A percentile compares a stretch with the other conserved stretches of the same genome.
phyloP scores from a whole-genome alignment of 768 basidiomycete genomes.

The Scleroderma citrinum region DNA sequence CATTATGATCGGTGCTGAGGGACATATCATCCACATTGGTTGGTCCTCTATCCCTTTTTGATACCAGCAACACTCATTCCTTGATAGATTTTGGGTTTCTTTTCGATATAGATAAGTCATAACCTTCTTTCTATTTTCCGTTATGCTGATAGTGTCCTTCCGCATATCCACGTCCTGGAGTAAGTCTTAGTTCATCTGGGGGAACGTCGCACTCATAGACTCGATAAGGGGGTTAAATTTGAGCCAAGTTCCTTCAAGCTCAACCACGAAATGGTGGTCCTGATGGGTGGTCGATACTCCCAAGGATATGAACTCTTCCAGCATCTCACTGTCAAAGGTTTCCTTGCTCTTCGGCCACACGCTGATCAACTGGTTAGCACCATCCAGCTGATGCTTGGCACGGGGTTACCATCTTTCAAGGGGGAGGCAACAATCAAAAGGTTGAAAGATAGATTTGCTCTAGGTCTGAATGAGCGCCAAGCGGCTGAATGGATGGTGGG shows the following conservation, averaged over 20 bases:
- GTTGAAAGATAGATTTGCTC: constrained; percentile 80
- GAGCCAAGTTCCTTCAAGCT: constrained; percentile 98
- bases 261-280: constrained; percentile 95
- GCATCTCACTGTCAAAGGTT: constrained; percentile 91
- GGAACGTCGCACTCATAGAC: constrained; percentile 6
- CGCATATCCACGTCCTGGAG: constrained; percentile 50
- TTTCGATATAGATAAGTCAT: constrained; percentile 94
- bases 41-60: constrained; percentile 18
- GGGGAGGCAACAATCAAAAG: constrained; percentile 89
- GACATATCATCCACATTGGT: constrained; percentile 97
- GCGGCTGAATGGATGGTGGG: constrained; percentile 94
- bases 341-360: constrained; percentile 93
- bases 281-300: constrained; percentile 94
- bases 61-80: constrained; percentile 6
- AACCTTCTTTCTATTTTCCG: background rate
- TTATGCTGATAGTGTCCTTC: constrained; percentile 24
- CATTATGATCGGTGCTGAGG: constrained; percentile 98
- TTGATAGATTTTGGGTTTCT: constrained; percentile 87
- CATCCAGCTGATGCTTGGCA: constrained; percentile 90
- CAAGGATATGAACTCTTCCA: constrained; percentile 94
- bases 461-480: constrained; percentile 76
- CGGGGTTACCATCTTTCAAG: constrained; percentile 94
- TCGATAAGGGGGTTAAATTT: constrained; percentile 87
- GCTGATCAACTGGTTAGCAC: constrained; percentile 87
- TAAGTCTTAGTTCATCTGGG: constrained; percentile 26